A percentile compares a stretch with the other conserved stretches of the same genome.
phyloP scores from a whole-genome alignment of 2,329 filamentous ascomycete genomes.

The Dothiorella sarmentorum region DNA sequence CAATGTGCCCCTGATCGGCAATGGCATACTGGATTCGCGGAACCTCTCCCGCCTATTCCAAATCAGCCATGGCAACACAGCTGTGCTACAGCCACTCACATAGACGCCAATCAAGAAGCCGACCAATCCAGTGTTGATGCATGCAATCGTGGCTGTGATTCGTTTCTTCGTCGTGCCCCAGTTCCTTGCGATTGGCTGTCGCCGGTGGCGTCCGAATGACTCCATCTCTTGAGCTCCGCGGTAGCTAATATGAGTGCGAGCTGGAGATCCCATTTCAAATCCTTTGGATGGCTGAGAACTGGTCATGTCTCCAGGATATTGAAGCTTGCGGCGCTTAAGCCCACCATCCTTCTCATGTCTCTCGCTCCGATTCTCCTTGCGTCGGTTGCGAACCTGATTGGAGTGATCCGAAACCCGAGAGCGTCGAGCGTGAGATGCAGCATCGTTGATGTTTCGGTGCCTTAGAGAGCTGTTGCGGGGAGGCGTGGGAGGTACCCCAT shows the following conservation, averaged over 20 bases:
- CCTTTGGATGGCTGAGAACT: neutral
- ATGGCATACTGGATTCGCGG: conserved; percentile 77
- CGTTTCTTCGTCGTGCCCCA: conserved; percentile 67
- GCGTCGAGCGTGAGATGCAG: conserved; percentile 17
- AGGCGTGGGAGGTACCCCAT: neutral
- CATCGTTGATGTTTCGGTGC: conserved; percentile 15
- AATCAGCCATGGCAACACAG: conserved; percentile 6
- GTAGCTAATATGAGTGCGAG: conserved; percentile 37
- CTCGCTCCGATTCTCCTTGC: conserved; percentile 6
- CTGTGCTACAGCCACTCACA: conserved; percentile 28
- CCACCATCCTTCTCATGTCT: neutral
- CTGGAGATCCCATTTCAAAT: conserved; percentile 21
- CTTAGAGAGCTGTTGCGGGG: conserved; percentile 4
- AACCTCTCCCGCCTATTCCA: conserved; percentile 61
- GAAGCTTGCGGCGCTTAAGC: neutral
- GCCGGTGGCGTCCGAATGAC: conserved; percentile 44
- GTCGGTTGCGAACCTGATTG: neutral
- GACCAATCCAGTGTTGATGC: conserved; percentile 68
- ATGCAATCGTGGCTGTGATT: conserved; percentile 65
- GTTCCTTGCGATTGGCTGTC: conserved; percentile 67
- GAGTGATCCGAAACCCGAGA: neutral
- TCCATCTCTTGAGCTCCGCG: conserved; percentile 24
- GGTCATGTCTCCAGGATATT: neutral
- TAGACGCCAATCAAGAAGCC: conserved; percentile 73
- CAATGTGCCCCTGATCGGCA: conserved; percentile 63